phyloP scores from a whole-genome alignment of 495 filamentous ascomycete genomes.

The Amphirosellinia nigrospora region DNA sequence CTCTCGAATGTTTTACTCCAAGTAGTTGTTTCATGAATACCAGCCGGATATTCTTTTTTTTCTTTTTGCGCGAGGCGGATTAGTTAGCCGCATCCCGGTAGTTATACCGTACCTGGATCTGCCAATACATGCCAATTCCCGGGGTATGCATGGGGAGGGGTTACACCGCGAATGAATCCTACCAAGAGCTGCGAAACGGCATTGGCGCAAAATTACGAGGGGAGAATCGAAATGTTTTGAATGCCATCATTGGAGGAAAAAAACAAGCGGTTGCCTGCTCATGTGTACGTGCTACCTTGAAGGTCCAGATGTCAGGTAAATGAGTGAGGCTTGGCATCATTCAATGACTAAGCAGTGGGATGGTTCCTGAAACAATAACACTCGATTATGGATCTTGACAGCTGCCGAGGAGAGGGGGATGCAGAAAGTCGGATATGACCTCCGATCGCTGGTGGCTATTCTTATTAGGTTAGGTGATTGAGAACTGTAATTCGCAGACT shows the following conservation, averaged over 20 bases:
- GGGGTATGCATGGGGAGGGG: conserved; percentile 18
- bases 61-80: background rate
- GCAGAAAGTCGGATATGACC: background rate
- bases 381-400: background rate
- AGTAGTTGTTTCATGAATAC: background rate
- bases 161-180: background rate
- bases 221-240: background rate
- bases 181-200: background rate
- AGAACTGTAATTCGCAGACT: background rate
- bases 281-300: background rate
- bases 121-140: conserved; percentile 5
- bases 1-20: background rate
- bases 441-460: background rate
- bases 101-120: conserved; percentile 1
- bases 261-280: background rate
- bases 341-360: background rate
- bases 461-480: background rate
- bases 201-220: conserved; percentile 18
- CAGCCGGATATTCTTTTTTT: background rate
- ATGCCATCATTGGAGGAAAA: conserved; percentile 17
- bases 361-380: background rate
- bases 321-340: conserved; percentile 1
- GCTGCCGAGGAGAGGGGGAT: background rate
- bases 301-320: background rate
- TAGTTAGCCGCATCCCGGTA: conserved; percentile 4